phyloP scores from a whole-genome alignment of 2,329 filamentous ascomycete genomes.

The Penicillium sclerotiorum region DNA sequence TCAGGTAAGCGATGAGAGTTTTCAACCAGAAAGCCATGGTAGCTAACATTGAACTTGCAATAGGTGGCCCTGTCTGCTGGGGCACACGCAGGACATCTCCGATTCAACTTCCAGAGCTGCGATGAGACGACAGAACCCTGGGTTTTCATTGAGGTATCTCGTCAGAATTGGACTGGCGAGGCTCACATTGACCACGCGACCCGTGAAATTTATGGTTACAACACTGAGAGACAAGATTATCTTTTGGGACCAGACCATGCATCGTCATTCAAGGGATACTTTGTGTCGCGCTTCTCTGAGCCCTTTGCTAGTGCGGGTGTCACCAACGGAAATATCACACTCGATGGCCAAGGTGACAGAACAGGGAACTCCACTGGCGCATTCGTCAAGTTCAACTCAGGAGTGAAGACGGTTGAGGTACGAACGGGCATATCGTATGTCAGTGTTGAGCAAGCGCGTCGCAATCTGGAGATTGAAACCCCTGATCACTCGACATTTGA shows the following conservation, averaged over 20 bases:
- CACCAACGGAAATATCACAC: constrained; percentile 31
- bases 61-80: constrained; percentile 46
- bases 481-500: constrained; percentile 42
- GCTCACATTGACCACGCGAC: constrained; percentile 40
- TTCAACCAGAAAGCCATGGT: too few relatives aligned
- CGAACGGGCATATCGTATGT: constrained; percentile 52
- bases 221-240: constrained; percentile 53
- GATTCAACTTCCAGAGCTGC: constrained; percentile 41
- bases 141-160: constrained; percentile 49
- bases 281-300: constrained; percentile 52
- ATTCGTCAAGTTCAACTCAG: constrained; percentile 43
- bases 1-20: constrained; percentile 5
- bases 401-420: constrained; percentile 43
- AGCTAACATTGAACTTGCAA: too few relatives aligned
- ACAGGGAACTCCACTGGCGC: constrained; percentile 45
- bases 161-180: constrained; percentile 51
- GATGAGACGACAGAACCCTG: constrained; percentile 31
- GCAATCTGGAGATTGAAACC: constrained; percentile 49
- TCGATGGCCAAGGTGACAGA: constrained; percentile 21
- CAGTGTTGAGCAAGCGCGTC: constrained; percentile 51
- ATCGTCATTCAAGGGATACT: constrained; percentile 48
- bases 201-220: constrained; percentile 48
- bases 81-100: constrained; percentile 47
- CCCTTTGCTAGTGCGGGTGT: constrained; percentile 45
- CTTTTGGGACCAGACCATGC: constrained; percentile 48